These are phyloP conservation scores for Prosopis cineraria DNA, from an alignment of 306 rosid genomes.

Conservation along the genomic window DNA sequence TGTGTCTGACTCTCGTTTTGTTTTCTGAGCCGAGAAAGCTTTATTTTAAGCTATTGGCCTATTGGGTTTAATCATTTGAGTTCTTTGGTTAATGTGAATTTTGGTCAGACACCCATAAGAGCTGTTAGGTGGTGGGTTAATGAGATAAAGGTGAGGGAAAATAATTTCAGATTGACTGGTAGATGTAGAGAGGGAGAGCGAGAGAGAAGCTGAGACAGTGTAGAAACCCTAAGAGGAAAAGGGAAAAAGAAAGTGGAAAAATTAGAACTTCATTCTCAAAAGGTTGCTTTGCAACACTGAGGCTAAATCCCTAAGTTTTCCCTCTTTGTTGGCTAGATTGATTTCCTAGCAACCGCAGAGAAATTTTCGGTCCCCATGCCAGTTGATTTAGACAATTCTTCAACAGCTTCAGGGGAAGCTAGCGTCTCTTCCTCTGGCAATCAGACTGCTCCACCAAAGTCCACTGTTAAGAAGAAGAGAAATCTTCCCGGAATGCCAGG, in stretches of 20 bases:
- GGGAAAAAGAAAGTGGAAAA: conserved; percentile 29
- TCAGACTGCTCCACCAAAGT: conserved; percentile 52
- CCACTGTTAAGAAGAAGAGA: conserved; percentile 71
- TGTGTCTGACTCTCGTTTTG: conserved; percentile 1
- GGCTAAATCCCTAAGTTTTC: conserved; percentile 47
- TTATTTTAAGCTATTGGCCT: conserved; percentile 29
- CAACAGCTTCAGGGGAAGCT: conserved; percentile 84
- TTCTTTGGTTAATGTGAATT: conserved; percentile 53
- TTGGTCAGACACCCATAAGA: conserved; percentile 59
- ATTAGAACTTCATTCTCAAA: conserved; percentile 35
- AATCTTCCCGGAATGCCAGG: conserved; percentile 98
- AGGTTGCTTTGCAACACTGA: conserved; percentile 42
- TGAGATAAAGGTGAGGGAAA: conserved; percentile 22
- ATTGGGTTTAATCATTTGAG: conserved; percentile 57
- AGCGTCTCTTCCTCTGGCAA: conserved; percentile 81
- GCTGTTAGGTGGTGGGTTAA: conserved; percentile 70
- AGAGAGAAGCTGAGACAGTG: conserved; percentile 16
- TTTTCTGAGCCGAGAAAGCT: conserved; percentile 31
- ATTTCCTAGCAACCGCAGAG: conserved; percentile 16
- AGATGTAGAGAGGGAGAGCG: conserved; percentile 42
- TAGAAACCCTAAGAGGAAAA: conserved; percentile 42
- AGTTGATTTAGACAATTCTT: conserved; percentile 70
- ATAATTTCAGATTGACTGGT: conserved; percentile 62
- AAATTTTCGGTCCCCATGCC: conserved; percentile 47
- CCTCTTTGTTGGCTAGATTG: conserved; percentile 32